Evolutionary conservation across 106 monocot species (phyloP).

Genomic region (Xerophyta viscosa): DNA sequence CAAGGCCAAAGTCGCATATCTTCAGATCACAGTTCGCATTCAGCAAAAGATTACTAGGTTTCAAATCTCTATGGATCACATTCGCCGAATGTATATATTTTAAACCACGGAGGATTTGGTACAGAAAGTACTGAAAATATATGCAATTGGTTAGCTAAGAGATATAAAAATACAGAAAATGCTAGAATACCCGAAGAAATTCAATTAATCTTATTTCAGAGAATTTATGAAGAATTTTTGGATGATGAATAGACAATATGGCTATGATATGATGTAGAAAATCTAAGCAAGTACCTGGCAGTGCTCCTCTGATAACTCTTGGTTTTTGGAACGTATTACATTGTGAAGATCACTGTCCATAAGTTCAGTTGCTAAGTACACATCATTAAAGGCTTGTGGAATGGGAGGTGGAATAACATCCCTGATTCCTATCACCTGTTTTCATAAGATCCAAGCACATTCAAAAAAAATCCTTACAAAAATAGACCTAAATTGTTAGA

Average conservation of each 20-base stretch:
- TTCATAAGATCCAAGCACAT: too few relatives aligned
- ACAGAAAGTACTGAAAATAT: constrained; percentile 79
- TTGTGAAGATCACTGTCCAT: constrained; percentile 81
- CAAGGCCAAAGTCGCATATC: constrained; percentile 96
- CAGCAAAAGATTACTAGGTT: constrained; percentile 88
- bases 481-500: too few relatives aligned
- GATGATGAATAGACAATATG: too few relatives aligned
- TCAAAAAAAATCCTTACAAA: too few relatives aligned
- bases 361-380: constrained; percentile 69
- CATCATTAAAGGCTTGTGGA: constrained; percentile 55
- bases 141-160: background rate
- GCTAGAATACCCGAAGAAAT: too few relatives aligned
- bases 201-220: too few relatives aligned
- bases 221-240: too few relatives aligned
- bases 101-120: constrained; percentile 91
- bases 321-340: constrained; percentile 69
- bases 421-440: constrained; percentile 56
- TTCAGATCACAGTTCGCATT: constrained; percentile 89
- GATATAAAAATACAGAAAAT: too few relatives aligned
- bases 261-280: too few relatives aligned
- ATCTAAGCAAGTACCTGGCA: constrained; percentile 56
- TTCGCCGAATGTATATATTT: constrained; percentile 96
- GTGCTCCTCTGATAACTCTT: constrained; percentile 58
- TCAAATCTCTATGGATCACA: constrained; percentile 91
- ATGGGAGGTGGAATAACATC: constrained; percentile 69